Evolutionary conservation across 306 rosid genomes (phyloP), one percentile per base, ranked within the genome.

Genomic region (Malus sylvestris): DNA sequence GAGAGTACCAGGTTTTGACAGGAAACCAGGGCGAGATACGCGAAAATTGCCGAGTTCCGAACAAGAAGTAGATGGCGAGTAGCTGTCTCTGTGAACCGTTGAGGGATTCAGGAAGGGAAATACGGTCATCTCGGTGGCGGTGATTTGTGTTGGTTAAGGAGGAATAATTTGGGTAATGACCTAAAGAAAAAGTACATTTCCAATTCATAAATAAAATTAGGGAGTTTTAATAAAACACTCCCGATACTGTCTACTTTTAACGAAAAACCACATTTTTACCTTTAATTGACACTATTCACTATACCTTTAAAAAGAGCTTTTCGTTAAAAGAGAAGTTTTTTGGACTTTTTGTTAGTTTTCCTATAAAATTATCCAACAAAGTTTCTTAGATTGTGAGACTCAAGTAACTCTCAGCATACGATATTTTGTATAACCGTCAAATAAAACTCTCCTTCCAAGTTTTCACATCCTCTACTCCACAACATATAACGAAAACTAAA

Each of bases 11-110:
- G 14, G 89, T 91, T 86, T 84, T 91, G 81, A 88, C 88, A 40
- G 91, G 92, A 76, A 81, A 83, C 23, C 82, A 85, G 72, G 97
- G 98, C 52, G 90, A 91, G 85, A 86, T 93, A 79, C 93, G 96
- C 42, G 74, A 3, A 52, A 49, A 80, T 60, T 93, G 98, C 69
- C 85, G 85, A 40, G 10, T 49, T 38, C 84, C 87, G 67, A 93
- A 91, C 80, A 73, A 57, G 59, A 78, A 76, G 74, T 73, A 71
- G 67, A 61, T 52, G 59, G 80, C 64, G 57, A 35, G 16, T 30
- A 38, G 42, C 10, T 1, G 42, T 38, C 10, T 1, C 2, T 38
- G 42, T 38, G 42, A 38, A 38, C 42, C 42, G 27, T 22, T 64
- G 79, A 53, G 81, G 53, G 23, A 62, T 16, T 58, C 45, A 8